These are phyloP conservation scores for Ceratocystis huliohia DNA, from an alignment of 2,329 filamentous ascomycete species.

Conservation along the genomic window DNA sequence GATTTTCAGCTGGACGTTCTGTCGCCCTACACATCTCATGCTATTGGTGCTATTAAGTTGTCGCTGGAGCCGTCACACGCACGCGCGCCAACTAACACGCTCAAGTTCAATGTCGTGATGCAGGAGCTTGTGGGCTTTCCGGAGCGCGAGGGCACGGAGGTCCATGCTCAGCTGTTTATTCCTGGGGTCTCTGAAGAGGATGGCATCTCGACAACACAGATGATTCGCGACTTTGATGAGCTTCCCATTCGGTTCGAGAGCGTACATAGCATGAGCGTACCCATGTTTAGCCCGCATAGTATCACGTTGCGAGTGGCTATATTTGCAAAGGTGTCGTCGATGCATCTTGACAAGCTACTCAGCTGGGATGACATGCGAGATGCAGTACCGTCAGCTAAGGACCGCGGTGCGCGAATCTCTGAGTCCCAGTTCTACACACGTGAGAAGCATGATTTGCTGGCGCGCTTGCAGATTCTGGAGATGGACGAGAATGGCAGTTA, in stretches of 20 bases:
- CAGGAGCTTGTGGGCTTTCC: constrained; percentile 90
- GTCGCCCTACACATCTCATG: constrained; percentile 83
- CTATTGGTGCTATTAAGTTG: constrained; percentile 79
- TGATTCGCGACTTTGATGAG: constrained; percentile 90
- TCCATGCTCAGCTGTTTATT: constrained; percentile 94
- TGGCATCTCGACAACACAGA: constrained; percentile 86
- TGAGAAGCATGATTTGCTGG: constrained; percentile 86
- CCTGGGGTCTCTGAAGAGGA: constrained; percentile 81
- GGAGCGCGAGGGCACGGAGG: constrained; percentile 86
- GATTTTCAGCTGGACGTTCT: constrained; percentile 85
- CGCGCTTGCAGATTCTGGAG: constrained; percentile 77
- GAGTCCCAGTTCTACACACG: constrained; percentile 89
- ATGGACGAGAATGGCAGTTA: constrained; percentile 86
- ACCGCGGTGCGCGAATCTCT: constrained; percentile 54
- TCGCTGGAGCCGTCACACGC: constrained; percentile 89
- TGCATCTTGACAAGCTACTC: constrained; percentile 91
- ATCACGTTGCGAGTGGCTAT: constrained; percentile 75
- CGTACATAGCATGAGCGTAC: constrained; percentile 94
- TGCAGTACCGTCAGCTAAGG: constrained; percentile 41
- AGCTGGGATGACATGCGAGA: constrained; percentile 99
- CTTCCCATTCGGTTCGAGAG: constrained; percentile 88
- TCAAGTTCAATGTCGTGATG: constrained; percentile 99
- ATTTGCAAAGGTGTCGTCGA: constrained; percentile 78
- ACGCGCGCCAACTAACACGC: constrained; percentile 75
- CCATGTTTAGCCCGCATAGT: constrained; percentile 55